Conservation (phyloP, 2,329 filamentous ascomycete genomes). For the Aspergillus candidus region DNA sequence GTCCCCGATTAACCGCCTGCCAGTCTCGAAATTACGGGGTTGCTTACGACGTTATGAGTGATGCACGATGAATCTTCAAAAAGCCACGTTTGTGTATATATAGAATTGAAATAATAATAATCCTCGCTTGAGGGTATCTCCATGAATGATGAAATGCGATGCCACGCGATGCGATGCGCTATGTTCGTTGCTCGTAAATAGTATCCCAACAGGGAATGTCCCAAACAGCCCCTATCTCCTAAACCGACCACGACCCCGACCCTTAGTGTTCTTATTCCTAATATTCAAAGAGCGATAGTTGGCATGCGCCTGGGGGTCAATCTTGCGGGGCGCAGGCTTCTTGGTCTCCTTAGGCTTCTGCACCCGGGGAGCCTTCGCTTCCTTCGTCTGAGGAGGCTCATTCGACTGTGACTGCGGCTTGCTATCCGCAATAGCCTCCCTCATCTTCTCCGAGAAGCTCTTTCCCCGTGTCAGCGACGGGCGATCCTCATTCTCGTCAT, state of each 20-base stretch:
- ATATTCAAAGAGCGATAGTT: slow-evolving; percentile 47
- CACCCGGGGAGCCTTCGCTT: slow-evolving; percentile 20
- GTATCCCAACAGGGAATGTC: slow-evolving; percentile 1
- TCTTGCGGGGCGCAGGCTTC: slow-evolving; percentile 27
- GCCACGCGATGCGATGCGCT: not conserved
- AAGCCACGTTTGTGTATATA: slow-evolving; percentile 2
- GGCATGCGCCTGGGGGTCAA: slow-evolving; percentile 43
- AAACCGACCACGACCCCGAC: slow-evolving; percentile 32
- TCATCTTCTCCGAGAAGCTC: slow-evolving; percentile 33
- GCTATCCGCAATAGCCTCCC: slow-evolving; percentile 27
- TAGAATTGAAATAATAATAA: slow-evolving; percentile 5
- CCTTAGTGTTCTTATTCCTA: slow-evolving; percentile 32
- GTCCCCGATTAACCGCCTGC: slow-evolving; percentile 23
- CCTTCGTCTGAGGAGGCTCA: slow-evolving; percentile 12
- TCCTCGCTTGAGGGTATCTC: too few relatives aligned
- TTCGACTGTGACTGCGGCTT: slow-evolving; percentile 14
- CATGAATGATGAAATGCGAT: too few relatives aligned
- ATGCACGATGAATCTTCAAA: not conserved
- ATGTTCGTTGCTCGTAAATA: slow-evolving; percentile 15
- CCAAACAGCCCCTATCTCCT: slow-evolving; percentile 25
- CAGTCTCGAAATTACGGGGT: not conserved
- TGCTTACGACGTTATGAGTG: slow-evolving; percentile 2
- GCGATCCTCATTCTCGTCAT: slow-evolving; percentile 13
- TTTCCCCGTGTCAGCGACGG: slow-evolving; percentile 18
- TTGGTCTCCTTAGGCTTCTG: slow-evolving; percentile 25